Base-by-base conservation (phyloP, 768 basidiomycete genomes). In the Auricularia sp. region DNA sequence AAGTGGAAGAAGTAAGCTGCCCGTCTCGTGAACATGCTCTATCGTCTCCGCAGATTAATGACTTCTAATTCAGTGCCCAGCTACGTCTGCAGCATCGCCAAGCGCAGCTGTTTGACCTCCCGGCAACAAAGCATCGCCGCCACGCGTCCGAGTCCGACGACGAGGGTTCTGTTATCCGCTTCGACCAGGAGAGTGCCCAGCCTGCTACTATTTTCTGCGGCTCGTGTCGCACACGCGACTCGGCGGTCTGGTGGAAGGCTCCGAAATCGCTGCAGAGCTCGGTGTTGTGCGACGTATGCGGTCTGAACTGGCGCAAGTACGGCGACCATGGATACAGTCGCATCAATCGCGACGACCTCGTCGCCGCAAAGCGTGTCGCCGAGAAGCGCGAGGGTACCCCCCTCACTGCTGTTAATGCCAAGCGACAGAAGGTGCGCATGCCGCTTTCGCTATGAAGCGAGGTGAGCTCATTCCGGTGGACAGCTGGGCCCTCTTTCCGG, bases 281-380 rank as follows among this genome's bases (percentile, higher is more conserved):
- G 65, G 82, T 93, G 45, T 84, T 96, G 63, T 97, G 94, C 72
- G 91, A 95, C 58, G 80, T 75, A 35, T 97, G 94, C 71, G 94
- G 94, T 13, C 83, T 85, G 56, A 89, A 89, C 68, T 97, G 92
- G 89, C 81, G 94, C 69, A 97, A 95, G 75, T 97, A 97, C 73
- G 94, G 92, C 0, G 93, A 95, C 69, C 78, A 87, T 69, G 86
- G 89, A 33, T 80, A 89, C 51, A 86, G 87, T 8, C 65, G 65
- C 64, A 42, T 62, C 47, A 35, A 85, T 21, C 82, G 89, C 35
- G 90, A 92, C 65, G 89, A 90, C 58, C 78, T 82, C 0, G 70
- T 82, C 1, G 77, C 82, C 0, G 71, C 34, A 29, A 59, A 59
- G 34, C 56, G 56, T 29, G 24, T 33, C 56, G 24, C 78, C 1